These are phyloP conservation scores for Rehmannia glutinosa DNA, from an alignment of 257 asterid species.

Conservation along the genomic window DNA sequence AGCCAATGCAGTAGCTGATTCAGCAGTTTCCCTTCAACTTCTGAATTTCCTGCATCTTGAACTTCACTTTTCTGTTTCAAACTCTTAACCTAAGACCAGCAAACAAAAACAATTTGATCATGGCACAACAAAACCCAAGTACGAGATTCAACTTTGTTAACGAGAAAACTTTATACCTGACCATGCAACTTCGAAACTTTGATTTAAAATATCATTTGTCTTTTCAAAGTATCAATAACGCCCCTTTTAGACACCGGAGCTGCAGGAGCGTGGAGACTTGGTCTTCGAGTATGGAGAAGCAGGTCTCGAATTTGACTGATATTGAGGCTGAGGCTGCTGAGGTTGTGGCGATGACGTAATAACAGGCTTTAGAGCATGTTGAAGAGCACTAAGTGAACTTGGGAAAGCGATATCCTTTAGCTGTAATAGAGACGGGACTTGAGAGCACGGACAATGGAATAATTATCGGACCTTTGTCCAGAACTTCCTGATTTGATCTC, in stretches of 20 bases:
- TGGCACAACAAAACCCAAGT: not conserved
- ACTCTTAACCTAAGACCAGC: conserved; percentile 41
- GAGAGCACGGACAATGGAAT: conserved; percentile 71
- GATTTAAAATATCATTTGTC: conserved; percentile 67
- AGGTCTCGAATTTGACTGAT: conserved; percentile 66
- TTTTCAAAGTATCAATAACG: conserved; percentile 69
- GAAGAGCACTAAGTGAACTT: conserved; percentile 89
- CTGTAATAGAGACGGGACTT: conserved; percentile 84
- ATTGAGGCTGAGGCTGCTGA: conserved; percentile 30
- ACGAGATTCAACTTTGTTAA: not conserved
- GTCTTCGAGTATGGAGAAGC: conserved; percentile 81
- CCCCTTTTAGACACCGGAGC: conserved; percentile 81
- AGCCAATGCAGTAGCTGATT: conserved; percentile 51
- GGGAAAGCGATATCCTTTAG: conserved; percentile 90
- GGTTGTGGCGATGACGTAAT: conserved; percentile 34
- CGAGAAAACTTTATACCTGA: conserved; percentile 46
- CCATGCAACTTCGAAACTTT: conserved; percentile 65
- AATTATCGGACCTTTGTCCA: conserved; percentile 40
- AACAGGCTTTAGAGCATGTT: conserved; percentile 69
- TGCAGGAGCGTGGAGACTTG: conserved; percentile 75
- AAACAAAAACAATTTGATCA: too few species aligned
- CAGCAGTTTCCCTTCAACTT: conserved; percentile 50
- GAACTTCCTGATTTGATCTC: conserved; percentile 60
- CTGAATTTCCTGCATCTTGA: conserved; percentile 61
- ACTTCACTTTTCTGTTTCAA: conserved; percentile 61